Evolutionary conservation across 768 basidiomycete genomes (phyloP), one percentile per base, ranked within the genome.

Genomic region (Sistotremastrum niveocremeum): DNA sequence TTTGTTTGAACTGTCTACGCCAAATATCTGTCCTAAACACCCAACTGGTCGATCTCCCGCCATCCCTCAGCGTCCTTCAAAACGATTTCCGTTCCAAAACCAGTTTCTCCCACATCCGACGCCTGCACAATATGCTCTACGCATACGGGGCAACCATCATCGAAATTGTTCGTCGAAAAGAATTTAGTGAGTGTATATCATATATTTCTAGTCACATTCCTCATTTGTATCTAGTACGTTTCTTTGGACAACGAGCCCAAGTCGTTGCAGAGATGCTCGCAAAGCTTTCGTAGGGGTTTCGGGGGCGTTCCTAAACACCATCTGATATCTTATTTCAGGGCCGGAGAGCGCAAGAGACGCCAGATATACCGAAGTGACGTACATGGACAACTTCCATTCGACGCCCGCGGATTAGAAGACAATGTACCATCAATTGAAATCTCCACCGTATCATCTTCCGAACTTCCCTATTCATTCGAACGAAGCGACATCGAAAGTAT

Each of bases 101-200:
- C 32, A 84, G 82, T 48, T 97, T 97, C 58, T 72, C 82, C n/a
- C 90, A 98, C 61, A 83, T 98, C 9, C 77, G 83, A 42, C 73
- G 94, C 11, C 66, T 97, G 38, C 90, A 94, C 58, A 80, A 74
- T 46, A 85, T 97, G 77, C 61, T 93, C 1, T 91, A 89, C 56
- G 89, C 87, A 0, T 98, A 98, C 60, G 84, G 86, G 0, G 85
- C 87, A 1, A 89, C 90, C 0, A 73, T 95, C 6, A 73, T 91
- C 11, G 94, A 98, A 62, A 79, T 97, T 32, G 85, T 93, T 2
- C 71, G 94, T 48, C 70, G 94, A 46, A 87, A 87, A 54, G 88
- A 94, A 58, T 95, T 94, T 60, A 71, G 88, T 83, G 50, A 60
- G 79, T 61, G 9, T 44, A 29, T 37, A 29, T 46, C 29, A 11